Percentiles rank a stretch among this genome's conserved stretches.
Conservation (phyloP, 1,284 basidiomycete species). For the Phylloboletellus chloephorus region DNA sequence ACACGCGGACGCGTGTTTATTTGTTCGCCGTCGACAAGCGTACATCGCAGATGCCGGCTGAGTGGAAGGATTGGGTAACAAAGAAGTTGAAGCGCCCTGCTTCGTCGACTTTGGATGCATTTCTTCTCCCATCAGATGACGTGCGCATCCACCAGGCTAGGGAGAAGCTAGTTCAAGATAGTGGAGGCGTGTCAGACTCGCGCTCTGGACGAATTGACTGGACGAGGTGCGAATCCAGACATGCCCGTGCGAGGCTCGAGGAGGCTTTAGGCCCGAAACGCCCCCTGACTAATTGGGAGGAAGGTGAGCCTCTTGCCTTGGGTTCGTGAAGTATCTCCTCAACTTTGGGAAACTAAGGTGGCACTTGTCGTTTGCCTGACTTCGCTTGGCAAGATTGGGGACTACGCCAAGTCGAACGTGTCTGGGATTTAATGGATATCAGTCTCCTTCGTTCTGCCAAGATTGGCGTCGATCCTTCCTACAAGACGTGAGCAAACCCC, state of each 20-base stretch:
- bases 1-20: slow-evolving; percentile 88
- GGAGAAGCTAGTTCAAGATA: slow-evolving; percentile 73
- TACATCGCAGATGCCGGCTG: slow-evolving; percentile 53
- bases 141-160: slow-evolving; percentile 86
- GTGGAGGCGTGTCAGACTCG: slow-evolving; percentile 53
- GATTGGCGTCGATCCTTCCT: slow-evolving; percentile 77
- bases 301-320: slow-evolving; percentile 47
- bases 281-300: slow-evolving; percentile 90
- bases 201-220: slow-evolving; percentile 79
- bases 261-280: slow-evolving; percentile 80
- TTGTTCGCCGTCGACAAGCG: slow-evolving; percentile 71
- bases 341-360: slow-evolving; percentile 43
- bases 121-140: slow-evolving; percentile 87
- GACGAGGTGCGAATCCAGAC: slow-evolving; percentile 88
- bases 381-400: slow-evolving; percentile 96
- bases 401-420: slow-evolving; percentile 84
- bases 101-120: slow-evolving; percentile 86
- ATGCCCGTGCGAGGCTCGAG: slow-evolving; percentile 82
- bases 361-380: slow-evolving; percentile 82
- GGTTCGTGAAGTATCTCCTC: not conserved
- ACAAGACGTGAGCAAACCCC: slow-evolving; percentile 65
- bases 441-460: slow-evolving; percentile 77
- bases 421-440: slow-evolving; percentile 94
- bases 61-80: slow-evolving; percentile 66
- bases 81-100: slow-evolving; percentile 74